A percentile compares a stretch with the other conserved stretches of the same genome.
Evolutionary conservation across 768 basidiomycete genomes (phyloP).

Genomic region (Tylopilus intermedius): DNA sequence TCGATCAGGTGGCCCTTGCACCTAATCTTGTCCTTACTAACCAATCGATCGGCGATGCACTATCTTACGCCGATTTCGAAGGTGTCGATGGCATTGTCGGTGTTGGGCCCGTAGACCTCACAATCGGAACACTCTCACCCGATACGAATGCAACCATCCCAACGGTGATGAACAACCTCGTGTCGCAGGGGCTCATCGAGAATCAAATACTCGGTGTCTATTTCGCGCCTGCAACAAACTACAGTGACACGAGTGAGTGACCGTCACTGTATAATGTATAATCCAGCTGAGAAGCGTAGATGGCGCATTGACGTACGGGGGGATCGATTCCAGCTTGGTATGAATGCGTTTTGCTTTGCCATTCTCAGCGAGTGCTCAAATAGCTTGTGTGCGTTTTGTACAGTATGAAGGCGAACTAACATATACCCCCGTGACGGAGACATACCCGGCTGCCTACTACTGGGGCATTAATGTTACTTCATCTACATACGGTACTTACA

Average conservation of each 20-base stretch:
- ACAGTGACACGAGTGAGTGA: constrained; percentile 14
- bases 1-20: constrained; percentile 26
- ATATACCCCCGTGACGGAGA: neutral
- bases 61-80: constrained; percentile 9
- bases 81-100: constrained; percentile 28
- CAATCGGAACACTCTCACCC: constrained; percentile 1
- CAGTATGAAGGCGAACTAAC: neutral
- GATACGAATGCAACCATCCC: constrained; percentile 11
- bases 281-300: constrained; percentile 9
- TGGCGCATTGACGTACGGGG: constrained; percentile 28
- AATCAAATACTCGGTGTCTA: constrained; percentile 18
- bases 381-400: neutral
- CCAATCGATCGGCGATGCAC: constrained; percentile 29
- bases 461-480: neutral
- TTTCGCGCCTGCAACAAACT: constrained; percentile 20
- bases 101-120: constrained; percentile 23
- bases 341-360: neutral
- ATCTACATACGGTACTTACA: constrained; percentile 8
- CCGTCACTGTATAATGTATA: neutral
- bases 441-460: neutral
- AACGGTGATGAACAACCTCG: constrained; percentile 25
- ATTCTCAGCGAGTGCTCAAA: neutral
- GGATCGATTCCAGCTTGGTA: constrained; percentile 16
- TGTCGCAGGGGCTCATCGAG: constrained; percentile 16
- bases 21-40: constrained; percentile 21